phyloP scores from a whole-genome alignment of 306 rosid genomes.

The Pterocarpus macrocarpus region DNA sequence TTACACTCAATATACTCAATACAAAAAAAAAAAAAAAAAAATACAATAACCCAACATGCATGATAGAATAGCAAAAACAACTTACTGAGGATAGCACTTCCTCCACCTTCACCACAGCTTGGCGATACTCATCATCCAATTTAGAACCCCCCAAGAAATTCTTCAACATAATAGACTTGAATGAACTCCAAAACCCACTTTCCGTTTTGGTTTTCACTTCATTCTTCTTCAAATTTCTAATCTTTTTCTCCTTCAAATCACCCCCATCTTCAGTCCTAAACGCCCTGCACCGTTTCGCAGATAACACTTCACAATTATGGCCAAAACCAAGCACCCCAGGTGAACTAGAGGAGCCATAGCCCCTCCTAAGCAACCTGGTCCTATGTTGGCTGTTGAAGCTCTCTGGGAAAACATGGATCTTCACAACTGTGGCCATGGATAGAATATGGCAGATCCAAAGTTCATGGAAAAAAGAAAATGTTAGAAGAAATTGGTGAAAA shows the following conservation, averaged over 20 bases:
- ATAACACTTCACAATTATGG: slow-evolving; percentile 54
- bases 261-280: slow-evolving; percentile 66
- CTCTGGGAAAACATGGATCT: slow-evolving; percentile 67
- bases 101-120: slow-evolving; percentile 76
- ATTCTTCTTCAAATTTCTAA: slow-evolving; percentile 54
- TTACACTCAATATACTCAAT: slow-evolving; percentile 39
- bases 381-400: slow-evolving; percentile 52
- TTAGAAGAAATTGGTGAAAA: not conserved
- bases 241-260: slow-evolving; percentile 56
- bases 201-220: slow-evolving; percentile 51
- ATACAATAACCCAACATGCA: not conserved
- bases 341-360: slow-evolving; percentile 46
- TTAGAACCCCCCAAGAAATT: slow-evolving; percentile 58
- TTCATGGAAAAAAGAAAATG: slow-evolving; percentile 13
- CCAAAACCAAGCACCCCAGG: slow-evolving; percentile 50
- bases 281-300: slow-evolving; percentile 68
- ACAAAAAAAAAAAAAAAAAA: not conserved
- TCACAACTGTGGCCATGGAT: slow-evolving; percentile 62
- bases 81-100: slow-evolving; percentile 74
- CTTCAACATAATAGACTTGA: slow-evolving; percentile 60
- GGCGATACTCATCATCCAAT: slow-evolving; percentile 66
- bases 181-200: slow-evolving; percentile 74
- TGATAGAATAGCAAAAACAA: slow-evolving; percentile 33
- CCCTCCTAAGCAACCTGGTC: slow-evolving; percentile 51
- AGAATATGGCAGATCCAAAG: not conserved